A percentile compares a stretch with the other conserved stretches of the same genome.
Evolutionary conservation across 805 yeast species (phyloP).

Genomic region (Schizosaccharomyces lindneri): DNA sequence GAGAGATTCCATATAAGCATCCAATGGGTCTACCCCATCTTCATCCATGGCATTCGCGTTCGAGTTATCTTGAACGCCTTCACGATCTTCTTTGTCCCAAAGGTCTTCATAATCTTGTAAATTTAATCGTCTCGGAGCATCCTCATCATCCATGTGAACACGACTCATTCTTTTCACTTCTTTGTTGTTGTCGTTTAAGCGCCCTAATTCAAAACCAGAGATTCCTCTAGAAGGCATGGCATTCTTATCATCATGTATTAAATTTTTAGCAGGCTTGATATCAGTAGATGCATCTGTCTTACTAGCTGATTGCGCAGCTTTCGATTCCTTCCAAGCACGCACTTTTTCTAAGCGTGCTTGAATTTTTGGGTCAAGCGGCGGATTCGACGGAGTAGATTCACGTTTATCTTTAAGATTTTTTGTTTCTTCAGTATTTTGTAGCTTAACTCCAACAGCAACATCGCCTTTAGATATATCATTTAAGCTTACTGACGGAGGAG

Average conservation of each 20-base stretch:
- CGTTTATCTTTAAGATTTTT: neutral
- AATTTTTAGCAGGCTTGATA: constrained; percentile 1
- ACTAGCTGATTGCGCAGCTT: constrained; percentile 6
- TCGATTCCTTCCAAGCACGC: constrained; percentile 30
- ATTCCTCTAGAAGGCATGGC: constrained; percentile 1
- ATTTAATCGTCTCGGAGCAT: constrained; percentile 13
- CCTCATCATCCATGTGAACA: neutral
- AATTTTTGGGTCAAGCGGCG: constrained; percentile 15
- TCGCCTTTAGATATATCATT: no score
- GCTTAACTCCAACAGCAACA: constrained; percentile 6
- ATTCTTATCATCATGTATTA: constrained; percentile 2
- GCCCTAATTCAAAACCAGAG: constrained; percentile 1
- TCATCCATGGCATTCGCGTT: constrained; percentile 4
- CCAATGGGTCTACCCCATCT: constrained; percentile 22
- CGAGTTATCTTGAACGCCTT: constrained; percentile 12
- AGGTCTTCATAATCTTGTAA: constrained; percentile 15
- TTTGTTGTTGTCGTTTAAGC: neutral
- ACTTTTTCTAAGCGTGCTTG: constrained; percentile 26
- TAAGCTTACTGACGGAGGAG: no score
- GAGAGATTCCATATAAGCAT: constrained; percentile 19
- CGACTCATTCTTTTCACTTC: neutral
- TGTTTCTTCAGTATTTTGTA: constrained; percentile 3
- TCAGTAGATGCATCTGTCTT: constrained; percentile 3
- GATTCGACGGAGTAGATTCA: neutral
- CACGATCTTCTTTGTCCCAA: constrained; percentile 11